phyloP scores from a whole-genome alignment of 352 stramenopile genomes.

The Pythium sukuiense region DNA sequence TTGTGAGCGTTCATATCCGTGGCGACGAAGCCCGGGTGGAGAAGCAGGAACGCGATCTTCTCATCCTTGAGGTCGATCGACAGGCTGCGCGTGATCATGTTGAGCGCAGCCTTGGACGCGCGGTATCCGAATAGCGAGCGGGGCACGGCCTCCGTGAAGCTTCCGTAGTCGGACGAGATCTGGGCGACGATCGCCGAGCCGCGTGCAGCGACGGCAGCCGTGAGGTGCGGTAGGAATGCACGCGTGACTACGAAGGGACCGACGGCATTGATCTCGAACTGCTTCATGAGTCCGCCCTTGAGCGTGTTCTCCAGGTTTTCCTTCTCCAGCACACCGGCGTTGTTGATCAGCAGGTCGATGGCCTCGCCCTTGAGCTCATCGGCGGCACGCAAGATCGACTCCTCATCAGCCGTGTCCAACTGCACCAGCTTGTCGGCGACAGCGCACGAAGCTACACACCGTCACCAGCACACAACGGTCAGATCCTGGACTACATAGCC shows the following conservation, averaged over 20 bases:
- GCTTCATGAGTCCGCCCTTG: constrained; percentile 44
- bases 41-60: constrained; percentile 30
- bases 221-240: constrained; percentile 42
- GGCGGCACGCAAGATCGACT: constrained; percentile 34
- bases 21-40: constrained; percentile 41
- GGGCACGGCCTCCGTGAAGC: constrained; percentile 22
- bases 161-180: constrained; percentile 29
- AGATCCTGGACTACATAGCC: neutral
- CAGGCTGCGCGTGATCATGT: constrained; percentile 41
- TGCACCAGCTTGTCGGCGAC: constrained; percentile 35
- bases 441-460: constrained; percentile 35
- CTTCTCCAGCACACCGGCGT: constrained; percentile 39
- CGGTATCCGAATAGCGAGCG: constrained; percentile 39
- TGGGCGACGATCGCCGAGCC: constrained; percentile 27
- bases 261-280: constrained; percentile 65
- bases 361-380: constrained; percentile 33
- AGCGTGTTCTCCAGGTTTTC: constrained; percentile 27
- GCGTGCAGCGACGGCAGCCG: constrained; percentile 20
- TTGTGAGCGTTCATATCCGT: constrained; percentile 39
- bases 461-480: neutral
- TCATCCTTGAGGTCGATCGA: constrained; percentile 35
- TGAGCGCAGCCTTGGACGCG: constrained; percentile 52
- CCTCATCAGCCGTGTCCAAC: constrained; percentile 39
- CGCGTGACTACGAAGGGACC: constrained; percentile 52
- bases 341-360: constrained; percentile 63